These are phyloP conservation scores for Cydonia oblonga DNA, from an alignment of 331 rosid genomes.

Conservation along the genomic window DNA sequence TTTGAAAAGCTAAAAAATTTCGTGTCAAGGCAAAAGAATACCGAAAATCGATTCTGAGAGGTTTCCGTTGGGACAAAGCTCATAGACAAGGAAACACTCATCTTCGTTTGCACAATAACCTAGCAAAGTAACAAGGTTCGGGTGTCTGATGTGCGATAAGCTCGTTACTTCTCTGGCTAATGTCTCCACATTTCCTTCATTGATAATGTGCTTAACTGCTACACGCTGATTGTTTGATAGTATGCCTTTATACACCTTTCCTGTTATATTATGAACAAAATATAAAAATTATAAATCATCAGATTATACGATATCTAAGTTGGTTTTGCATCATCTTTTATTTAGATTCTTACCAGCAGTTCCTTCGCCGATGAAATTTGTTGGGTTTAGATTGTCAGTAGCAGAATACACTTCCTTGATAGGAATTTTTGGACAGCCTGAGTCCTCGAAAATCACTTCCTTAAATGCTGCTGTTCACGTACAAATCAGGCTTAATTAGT, in stretches of 20 bases:
- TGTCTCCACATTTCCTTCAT: conserved; percentile 16
- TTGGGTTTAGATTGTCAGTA: conserved; percentile 33
- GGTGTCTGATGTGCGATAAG: conserved; percentile 21
- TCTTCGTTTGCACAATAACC: conserved; percentile 16
- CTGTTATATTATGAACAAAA: background rate
- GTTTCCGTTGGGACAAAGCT: conserved; percentile 26
- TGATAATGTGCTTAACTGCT: conserved; percentile 17
- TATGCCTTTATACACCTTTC: conserved; percentile 20
- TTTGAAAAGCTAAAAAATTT: background rate
- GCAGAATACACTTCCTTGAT: conserved; percentile 39
- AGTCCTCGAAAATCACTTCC: conserved; percentile 20
- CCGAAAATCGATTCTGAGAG: conserved; percentile 27
- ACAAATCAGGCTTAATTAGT: background rate
- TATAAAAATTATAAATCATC: background rate
- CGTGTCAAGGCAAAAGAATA: background rate
- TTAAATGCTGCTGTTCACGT: conserved; percentile 4
- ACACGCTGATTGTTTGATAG: conserved; percentile 15
- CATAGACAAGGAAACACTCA: conserved; percentile 24
- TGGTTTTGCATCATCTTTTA: background rate
- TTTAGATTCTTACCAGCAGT: conserved; percentile 24
- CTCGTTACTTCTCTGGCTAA: conserved; percentile 18
- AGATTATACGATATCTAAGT: background rate
- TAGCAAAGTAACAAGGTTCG: conserved; percentile 16
- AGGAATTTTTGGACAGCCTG: conserved; percentile 28
- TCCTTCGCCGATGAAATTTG: conserved; percentile 45